Percentiles rank a stretch among this genome's conserved stretches.
Conservation (phyloP, 2,329 filamentous ascomycete genomes). For the Dendryphion nanum region DNA sequence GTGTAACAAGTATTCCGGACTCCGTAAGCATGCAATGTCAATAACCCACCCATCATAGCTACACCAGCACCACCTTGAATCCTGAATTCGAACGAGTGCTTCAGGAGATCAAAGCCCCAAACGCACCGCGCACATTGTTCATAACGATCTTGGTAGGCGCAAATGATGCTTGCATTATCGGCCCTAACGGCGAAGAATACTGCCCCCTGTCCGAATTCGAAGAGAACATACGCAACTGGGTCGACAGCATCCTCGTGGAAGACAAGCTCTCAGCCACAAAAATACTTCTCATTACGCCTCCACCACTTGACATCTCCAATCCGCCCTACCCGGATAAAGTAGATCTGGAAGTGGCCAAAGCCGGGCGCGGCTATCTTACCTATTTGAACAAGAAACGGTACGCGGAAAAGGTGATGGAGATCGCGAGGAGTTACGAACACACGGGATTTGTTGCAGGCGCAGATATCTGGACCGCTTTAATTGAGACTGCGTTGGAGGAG, state of each 20-base stretch:
- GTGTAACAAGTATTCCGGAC: neutral
- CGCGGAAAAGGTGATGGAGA: slow-evolving; percentile 37
- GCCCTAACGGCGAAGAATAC: slow-evolving; percentile 11
- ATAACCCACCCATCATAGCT: slow-evolving; percentile 12
- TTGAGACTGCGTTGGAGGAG: slow-evolving; percentile 22
- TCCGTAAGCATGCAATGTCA: slow-evolving; percentile 2
- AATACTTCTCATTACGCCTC: slow-evolving; percentile 39
- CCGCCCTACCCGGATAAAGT: slow-evolving; percentile 1
- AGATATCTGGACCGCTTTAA: slow-evolving; percentile 34
- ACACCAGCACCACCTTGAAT: slow-evolving; percentile 25
- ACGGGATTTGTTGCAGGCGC: slow-evolving; percentile 33
- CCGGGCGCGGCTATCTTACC: slow-evolving; percentile 25
- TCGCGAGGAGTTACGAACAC: slow-evolving; percentile 33
- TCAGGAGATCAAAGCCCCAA: slow-evolving; percentile 12
- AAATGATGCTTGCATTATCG: slow-evolving; percentile 38
- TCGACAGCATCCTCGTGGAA: slow-evolving; percentile 33
- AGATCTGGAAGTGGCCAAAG: slow-evolving; percentile 6
- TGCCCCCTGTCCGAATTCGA: slow-evolving; percentile 35
- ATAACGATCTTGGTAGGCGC: slow-evolving; percentile 43
- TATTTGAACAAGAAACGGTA: slow-evolving; percentile 41
- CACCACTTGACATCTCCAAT: slow-evolving; percentile 32
- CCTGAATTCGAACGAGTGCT: slow-evolving; percentile 25
- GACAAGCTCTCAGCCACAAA: slow-evolving; percentile 30
- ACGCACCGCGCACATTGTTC: slow-evolving; percentile 29
- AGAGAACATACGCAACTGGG: slow-evolving; percentile 34